Evolutionary conservation across 2,329 filamentous ascomycete species (phyloP).

Genomic region (Cordyceps cateniannulata): DNA sequence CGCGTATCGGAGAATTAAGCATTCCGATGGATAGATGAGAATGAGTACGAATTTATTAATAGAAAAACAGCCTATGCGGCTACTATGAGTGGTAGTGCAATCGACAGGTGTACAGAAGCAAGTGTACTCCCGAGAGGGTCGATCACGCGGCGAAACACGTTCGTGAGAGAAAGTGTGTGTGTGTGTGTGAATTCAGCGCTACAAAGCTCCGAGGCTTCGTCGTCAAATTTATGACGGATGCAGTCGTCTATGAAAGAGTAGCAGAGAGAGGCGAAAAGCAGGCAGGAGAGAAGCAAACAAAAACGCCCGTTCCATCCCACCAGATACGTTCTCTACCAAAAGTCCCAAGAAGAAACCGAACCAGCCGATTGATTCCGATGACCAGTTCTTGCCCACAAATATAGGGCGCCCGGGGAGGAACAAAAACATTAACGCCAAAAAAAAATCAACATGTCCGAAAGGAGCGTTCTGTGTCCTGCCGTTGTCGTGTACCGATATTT

Average conservation of each 20-base stretch:
- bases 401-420: not conserved
- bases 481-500: conserved; percentile 3
- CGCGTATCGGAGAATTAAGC: not conserved
- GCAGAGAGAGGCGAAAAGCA: not conserved
- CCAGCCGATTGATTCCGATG: not conserved
- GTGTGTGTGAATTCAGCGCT: too few species aligned
- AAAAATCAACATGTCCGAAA: not conserved
- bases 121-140: too few species aligned
- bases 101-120: not conserved
- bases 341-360: not conserved
- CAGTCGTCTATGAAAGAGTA: not conserved
- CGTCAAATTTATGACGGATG: not conserved
- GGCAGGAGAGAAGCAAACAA: not conserved
- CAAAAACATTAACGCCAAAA: not conserved
- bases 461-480: conserved; percentile 9
- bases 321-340: too few species aligned
- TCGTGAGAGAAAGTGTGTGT: too few species aligned
- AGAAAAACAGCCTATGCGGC: too few species aligned
- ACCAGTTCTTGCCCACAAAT: not conserved
- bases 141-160: too few species aligned
- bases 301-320: not conserved
- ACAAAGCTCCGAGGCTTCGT: not conserved
- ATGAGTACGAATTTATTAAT: not conserved
- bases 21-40: not conserved
- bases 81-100: too few species aligned